phyloP scores from a whole-genome alignment of 345 rosid species.

The Dipteronia dyeriana region DNA sequence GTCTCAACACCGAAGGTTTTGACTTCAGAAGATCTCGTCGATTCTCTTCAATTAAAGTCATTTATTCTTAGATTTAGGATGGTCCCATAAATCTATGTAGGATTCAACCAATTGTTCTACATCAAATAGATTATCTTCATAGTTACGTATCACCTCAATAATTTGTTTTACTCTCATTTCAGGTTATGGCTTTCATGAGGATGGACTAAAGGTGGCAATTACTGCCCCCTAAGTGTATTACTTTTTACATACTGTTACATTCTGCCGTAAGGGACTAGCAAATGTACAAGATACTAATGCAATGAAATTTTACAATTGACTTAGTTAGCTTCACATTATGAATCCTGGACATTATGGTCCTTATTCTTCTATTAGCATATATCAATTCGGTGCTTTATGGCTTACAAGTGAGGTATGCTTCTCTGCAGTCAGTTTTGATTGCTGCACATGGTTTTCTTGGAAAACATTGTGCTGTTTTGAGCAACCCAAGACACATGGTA shows the following conservation, averaged over 20 bases:
- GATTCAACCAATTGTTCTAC: too few species aligned
- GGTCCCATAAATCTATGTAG: too few species aligned
- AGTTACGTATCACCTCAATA: constrained; percentile 5
- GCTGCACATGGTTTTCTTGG: constrained; percentile 72
- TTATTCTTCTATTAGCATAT: too few species aligned
- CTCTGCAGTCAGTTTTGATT: constrained; percentile 67
- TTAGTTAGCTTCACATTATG: not conserved
- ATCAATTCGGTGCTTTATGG: too few species aligned
- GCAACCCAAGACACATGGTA: constrained; percentile 77
- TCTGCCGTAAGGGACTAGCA: not conserved
- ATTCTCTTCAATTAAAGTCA: too few species aligned
- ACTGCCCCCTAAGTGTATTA: not conserved
- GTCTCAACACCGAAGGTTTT: too few species aligned
- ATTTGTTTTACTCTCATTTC: constrained; percentile 28
- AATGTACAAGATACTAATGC: not conserved
- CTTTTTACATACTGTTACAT: not conserved
- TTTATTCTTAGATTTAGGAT: too few species aligned
- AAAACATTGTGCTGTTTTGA: constrained; percentile 37
- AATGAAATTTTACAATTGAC: not conserved
- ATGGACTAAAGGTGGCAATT: constrained; percentile 70
- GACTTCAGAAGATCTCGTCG: too few species aligned
- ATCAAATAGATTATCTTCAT: not conserved
- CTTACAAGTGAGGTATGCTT: not conserved
- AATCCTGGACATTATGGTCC: too few species aligned
- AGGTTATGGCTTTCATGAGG: constrained; percentile 98